Conservation (phyloP, 108 stramenopile genomes). For the Nitzschia sp. region DNA sequence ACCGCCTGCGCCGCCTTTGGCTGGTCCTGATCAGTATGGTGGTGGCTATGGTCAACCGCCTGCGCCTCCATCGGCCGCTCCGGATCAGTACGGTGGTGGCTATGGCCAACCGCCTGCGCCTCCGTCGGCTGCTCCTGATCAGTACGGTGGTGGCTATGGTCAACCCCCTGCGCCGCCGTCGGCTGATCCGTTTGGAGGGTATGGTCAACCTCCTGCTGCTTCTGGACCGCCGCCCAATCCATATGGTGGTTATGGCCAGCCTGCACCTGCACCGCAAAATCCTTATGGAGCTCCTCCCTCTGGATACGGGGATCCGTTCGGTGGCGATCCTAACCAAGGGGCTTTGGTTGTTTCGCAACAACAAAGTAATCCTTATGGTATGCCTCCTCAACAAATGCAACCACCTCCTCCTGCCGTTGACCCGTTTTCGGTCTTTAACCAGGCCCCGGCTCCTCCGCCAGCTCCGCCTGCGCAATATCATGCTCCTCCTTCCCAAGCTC, state of each 20-base stretch:
- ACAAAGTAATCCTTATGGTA: conserved; percentile 55
- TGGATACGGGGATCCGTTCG: conserved; percentile 9
- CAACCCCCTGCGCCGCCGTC: conserved; percentile 14
- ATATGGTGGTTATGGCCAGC: conserved; percentile 32
- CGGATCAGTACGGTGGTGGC: conserved; percentile 10
- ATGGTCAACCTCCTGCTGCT: conserved; percentile 26
- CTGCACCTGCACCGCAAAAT: conserved; percentile 20
- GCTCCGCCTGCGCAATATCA: conserved; percentile 17
- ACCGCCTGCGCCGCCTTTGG: background rate
- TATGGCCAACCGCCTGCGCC: background rate
- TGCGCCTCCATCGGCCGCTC: background rate
- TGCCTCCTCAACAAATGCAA: conserved; percentile 27
- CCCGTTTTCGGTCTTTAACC: conserved; percentile 62
- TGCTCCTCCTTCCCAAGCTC: conserved; percentile 10
- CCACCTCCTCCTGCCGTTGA: conserved; percentile 40
- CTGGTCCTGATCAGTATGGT: background rate
- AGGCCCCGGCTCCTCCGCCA: conserved; percentile 48
- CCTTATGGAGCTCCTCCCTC: conserved; percentile 35
- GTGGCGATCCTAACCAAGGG: conserved; percentile 29
- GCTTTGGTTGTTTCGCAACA: conserved; percentile 64
- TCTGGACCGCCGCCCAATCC: conserved; percentile 20
- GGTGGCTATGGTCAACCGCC: conserved; percentile 5
- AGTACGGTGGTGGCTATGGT: conserved; percentile 14
- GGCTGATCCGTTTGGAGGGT: conserved; percentile 34
- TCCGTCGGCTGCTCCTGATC: conserved; percentile 2